Base-by-base conservation (phyloP, 1,139 yeast genomes). In the Pichia sp. region DNA sequence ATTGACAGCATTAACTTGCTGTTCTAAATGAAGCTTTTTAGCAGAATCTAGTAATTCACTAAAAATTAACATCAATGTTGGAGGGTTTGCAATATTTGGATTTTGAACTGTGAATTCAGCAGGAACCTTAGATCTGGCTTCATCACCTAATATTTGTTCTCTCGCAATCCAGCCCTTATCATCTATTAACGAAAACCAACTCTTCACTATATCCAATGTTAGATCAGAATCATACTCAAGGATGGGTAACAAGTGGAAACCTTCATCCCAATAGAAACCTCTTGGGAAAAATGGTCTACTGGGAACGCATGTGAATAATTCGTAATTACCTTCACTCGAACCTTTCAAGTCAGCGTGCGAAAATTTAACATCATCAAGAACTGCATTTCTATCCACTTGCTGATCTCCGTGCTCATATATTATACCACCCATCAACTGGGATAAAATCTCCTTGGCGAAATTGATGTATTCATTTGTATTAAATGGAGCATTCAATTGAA, bases 181-280 rank as follows among this genome's bases (percentile, higher is more conserved):
- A 68, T 93, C 98, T 59, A 91, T 88, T 53, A 89, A 73, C 45
- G 79, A 73, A 67, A 93, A 87, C 99, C 99, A 93, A 49, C 96
- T 87, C 64, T 85, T 79, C 57, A 91, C 69, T 31, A 93, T 84
- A 61, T 90, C 96, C 58, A 92, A 74, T 0, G 85, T 90, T 48
- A 93, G 74, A 66, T 91, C 97, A 9, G 90, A 80, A 69, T 93
- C 99, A 68, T 86, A 92, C 52, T 86, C 85, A 60, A 89, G 71
- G 41, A 93, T 74, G 3, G 96, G 96, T 44, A 92, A 75, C 59
- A 93, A 75, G 68, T 93, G 97, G 71, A 93, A 93, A 0, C 99
- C 99, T 72, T 95, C 99, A 70, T 95, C 99, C 99, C 99, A 93
- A 66, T 89, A 89, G 66, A 93, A 93, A 0, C 99, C 99, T 60